Evolutionary conservation across 108 stramenopile genomes (phyloP).

Genomic region (Bacterosira constricta): DNA sequence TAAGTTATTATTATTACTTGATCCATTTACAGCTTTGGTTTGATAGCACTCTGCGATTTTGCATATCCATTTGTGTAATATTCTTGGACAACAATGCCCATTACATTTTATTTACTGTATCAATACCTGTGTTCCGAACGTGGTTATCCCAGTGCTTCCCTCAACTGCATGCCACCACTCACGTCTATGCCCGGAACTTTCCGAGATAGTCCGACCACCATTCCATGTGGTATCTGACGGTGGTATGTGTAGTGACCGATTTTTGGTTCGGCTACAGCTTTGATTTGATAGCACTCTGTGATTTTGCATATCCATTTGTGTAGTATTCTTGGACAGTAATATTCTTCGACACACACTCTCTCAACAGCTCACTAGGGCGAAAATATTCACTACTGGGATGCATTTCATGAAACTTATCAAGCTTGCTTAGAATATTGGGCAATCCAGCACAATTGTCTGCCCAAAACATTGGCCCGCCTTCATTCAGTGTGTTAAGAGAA

Average conservation of each 20-base stretch:
- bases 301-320: neutral
- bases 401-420: constrained; percentile 53
- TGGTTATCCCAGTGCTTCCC: too few relatives aligned
- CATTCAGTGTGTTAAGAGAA: neutral
- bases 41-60: neutral
- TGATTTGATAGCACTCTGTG: constrained; percentile 2
- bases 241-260: too few relatives aligned
- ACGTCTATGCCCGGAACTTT: too few relatives aligned
- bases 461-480: constrained; percentile 89
- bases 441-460: constrained; percentile 87
- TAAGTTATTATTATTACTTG: too few relatives aligned
- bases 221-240: too few relatives aligned
- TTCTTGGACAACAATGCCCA: constrained; percentile 73
- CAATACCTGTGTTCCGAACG: too few relatives aligned
- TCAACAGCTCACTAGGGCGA: constrained; percentile 70
- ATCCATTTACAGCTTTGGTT: constrained; percentile 33
- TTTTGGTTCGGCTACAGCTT: constrained; percentile 33
- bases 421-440: constrained; percentile 47
- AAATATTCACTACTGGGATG: constrained; percentile 81
- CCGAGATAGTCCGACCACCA: too few relatives aligned
- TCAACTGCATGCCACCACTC: too few relatives aligned
- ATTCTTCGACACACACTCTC: constrained; percentile 60
- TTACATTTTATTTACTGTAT: too few relatives aligned
- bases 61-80: constrained; percentile 45
- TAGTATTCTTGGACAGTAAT: constrained; percentile 81